Evolutionary conservation across 148 eudicot genomes (phyloP).

Genomic region (Cornus suecica): DNA sequence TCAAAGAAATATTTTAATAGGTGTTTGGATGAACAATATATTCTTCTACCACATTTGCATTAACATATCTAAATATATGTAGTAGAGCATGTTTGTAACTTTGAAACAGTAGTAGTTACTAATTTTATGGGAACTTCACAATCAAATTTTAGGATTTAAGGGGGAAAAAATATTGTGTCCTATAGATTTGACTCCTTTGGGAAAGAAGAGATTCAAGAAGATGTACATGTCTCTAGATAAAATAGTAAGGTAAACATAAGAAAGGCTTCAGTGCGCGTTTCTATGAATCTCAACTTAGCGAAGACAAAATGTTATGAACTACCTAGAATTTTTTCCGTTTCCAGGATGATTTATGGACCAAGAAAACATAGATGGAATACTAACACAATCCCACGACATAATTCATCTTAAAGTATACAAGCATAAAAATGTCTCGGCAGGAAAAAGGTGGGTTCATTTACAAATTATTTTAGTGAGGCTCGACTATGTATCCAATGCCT

Average conservation of each 20-base stretch:
- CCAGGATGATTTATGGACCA: neutral
- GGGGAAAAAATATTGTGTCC: neutral
- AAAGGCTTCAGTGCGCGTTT: no score
- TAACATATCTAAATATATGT: neutral
- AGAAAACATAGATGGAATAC: neutral
- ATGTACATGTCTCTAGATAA: neutral
- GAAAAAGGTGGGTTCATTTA: neutral
- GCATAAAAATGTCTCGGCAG: neutral
- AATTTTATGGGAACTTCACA: neutral
- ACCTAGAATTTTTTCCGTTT: neutral
- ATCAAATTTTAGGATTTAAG: neutral
- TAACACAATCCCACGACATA: neutral
- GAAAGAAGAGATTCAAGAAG: neutral
- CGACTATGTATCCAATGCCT: neutral
- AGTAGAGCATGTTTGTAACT: neutral
- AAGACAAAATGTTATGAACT: neutral
- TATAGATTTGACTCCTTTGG: neutral
- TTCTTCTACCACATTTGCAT: no score
- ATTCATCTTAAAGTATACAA: neutral
- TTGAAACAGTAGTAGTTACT: neutral
- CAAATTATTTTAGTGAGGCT: neutral
- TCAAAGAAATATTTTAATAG: neutral
- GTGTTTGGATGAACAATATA: constrained; percentile 1
- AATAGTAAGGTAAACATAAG: neutral
- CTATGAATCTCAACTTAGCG: no score